Evolutionary conservation across 1,284 basidiomycete genomes (phyloP).

Genomic region (Pseudozyma thailandica): DNA sequence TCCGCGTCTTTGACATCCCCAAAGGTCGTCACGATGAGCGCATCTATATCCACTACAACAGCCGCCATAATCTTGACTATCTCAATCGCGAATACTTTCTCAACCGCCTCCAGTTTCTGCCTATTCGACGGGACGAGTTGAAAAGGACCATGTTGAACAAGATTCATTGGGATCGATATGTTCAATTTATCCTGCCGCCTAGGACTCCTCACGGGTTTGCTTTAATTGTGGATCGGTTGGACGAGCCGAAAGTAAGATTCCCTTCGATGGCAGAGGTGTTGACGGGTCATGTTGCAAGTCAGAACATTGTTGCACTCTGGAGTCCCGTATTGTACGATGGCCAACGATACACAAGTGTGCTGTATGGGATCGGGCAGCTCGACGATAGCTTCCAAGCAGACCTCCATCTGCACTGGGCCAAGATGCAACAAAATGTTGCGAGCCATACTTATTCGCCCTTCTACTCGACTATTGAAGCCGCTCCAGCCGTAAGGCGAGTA

Average conservation of each 20-base stretch:
- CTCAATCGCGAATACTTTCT: constrained; percentile 15
- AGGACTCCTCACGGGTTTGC: neutral
- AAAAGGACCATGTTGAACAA: neutral
- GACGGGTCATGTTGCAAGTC: neutral
- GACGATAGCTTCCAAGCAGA: neutral
- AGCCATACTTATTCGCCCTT: neutral
- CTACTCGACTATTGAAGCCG: neutral
- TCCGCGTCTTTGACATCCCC: too few species aligned
- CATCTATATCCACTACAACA: constrained; percentile 4
- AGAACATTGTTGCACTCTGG: constrained; percentile 20
- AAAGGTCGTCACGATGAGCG: neutral
- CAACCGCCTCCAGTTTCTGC: constrained; percentile 1
- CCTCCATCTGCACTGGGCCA: neutral
- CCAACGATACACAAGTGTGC: neutral
- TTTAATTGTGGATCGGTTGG: neutral
- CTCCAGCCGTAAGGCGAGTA: too few species aligned
- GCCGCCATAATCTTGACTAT: neutral
- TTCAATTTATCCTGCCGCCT: neutral
- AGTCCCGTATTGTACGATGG: constrained; percentile 10
- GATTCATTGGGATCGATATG: neutral
- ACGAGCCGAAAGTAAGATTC: too few species aligned
- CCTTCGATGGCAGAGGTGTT: neutral
- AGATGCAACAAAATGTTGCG: neutral
- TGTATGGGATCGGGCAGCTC: constrained; percentile 20
- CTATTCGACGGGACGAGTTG: neutral